Percentiles rank a stretch among this genome's conserved stretches.
These are phyloP conservation scores for Aspergillus sp. DNA, from an alignment of 2,329 filamentous ascomycete genomes.

Conservation along the genomic window DNA sequence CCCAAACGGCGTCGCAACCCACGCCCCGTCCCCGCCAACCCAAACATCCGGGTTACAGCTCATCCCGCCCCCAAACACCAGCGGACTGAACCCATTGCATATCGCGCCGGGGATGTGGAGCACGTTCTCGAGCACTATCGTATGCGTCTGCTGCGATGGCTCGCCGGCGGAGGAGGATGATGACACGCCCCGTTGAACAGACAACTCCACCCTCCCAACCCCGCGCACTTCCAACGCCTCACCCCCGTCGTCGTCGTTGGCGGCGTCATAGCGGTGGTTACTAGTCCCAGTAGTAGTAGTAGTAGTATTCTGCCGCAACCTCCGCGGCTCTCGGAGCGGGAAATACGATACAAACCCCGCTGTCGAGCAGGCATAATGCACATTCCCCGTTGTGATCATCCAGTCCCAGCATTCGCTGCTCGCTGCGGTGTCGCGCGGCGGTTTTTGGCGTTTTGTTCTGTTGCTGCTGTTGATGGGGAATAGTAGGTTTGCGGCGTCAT, in stretches of 20 bases:
- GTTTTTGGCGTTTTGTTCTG: conserved; percentile 1
- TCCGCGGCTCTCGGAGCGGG: conserved; percentile 11
- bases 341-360: conserved; percentile 23
- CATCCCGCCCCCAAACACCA: conserved; percentile 16
- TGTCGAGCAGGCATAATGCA: conserved; percentile 25
- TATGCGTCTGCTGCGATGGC: no score
- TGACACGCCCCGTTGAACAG: conserved; percentile 13
- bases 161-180: conserved; percentile 12
- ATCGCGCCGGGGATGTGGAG: conserved; percentile 26
- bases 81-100: conserved; percentile 23
- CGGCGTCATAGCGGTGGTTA: no score
- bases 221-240: conserved; percentile 20
- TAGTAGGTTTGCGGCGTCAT: no score
- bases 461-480: no score
- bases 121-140: conserved; percentile 22
- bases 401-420: conserved; percentile 16
- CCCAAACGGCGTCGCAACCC: conserved; percentile 11
- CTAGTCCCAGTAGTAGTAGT: no score
- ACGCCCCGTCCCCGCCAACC: conserved; percentile 11
- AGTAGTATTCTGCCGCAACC: conserved; percentile 14
- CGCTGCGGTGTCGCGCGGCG: neutral
- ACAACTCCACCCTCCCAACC: conserved; percentile 23
- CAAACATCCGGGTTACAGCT: conserved; percentile 11
- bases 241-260: no score
- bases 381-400: conserved; percentile 20